Percentiles rank a stretch among this genome's conserved stretches.
phyloP scores from a whole-genome alignment of 192 early-diverging fungal genomes.

The Podila epicladia region DNA sequence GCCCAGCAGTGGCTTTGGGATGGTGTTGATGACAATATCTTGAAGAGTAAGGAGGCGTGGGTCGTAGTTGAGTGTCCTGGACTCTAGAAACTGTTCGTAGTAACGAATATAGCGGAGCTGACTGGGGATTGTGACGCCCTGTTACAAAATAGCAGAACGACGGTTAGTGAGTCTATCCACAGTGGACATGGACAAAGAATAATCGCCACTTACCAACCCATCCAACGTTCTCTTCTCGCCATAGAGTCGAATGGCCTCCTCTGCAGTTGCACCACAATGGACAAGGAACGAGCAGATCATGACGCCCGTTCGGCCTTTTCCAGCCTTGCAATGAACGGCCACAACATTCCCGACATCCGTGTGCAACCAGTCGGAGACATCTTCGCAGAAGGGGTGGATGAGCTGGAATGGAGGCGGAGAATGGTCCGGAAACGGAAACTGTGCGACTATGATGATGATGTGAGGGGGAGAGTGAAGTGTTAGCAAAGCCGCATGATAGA shows the following conservation, averaged over 20 bases:
- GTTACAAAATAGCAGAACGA: neutral
- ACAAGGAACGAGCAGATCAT: constrained; percentile 64
- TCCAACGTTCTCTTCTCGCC: constrained; percentile 55
- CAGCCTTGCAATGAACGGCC: constrained; percentile 73
- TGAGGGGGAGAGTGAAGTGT: neutral
- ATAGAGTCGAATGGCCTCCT: constrained; percentile 58
- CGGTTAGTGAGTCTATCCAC: neutral
- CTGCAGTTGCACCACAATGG: constrained; percentile 41
- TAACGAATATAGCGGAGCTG: constrained; percentile 66
- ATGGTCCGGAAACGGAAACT: constrained; percentile 67
- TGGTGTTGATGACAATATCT: constrained; percentile 39
- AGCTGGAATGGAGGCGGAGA: constrained; percentile 60
- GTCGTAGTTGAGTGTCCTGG: constrained; percentile 21
- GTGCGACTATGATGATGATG: constrained; percentile 29
- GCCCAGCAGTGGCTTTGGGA: constrained; percentile 28
- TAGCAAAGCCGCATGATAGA: neutral
- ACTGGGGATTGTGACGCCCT: constrained; percentile 69
- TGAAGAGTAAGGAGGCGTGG: constrained; percentile 25
- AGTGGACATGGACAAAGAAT: neutral
- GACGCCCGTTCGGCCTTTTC: constrained; percentile 70
- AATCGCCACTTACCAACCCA: constrained; percentile 48
- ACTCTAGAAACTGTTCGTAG: constrained; percentile 52
- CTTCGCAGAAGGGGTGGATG: constrained; percentile 59
- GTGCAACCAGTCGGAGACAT: constrained; percentile 59
- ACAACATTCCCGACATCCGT: constrained; percentile 54